Evolutionary conservation across 352 stramenopile species (phyloP), one percentile per base, ranked within the genome.

Genomic region (Phytophthora fragariae): DNA sequence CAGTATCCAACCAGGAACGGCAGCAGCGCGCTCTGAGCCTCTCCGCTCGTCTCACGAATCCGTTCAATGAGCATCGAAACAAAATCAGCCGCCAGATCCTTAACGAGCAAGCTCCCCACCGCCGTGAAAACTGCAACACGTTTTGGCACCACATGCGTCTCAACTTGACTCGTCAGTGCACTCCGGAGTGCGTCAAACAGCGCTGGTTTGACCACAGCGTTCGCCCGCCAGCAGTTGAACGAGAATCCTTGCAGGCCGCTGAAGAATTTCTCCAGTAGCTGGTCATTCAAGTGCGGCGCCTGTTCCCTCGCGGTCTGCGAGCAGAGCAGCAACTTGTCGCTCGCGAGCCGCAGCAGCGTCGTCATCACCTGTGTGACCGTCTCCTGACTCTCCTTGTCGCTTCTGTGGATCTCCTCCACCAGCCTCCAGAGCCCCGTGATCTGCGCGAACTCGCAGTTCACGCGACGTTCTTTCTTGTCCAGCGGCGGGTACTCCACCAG

Each of bases 401-500:
- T 67, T 41, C 64, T 55, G 21, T 77, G 57, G 52, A 92, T 31
- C 33, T 80, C 68, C 21, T 89, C 84, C 57, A 91, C 54, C 5
- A 93, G 65, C 35, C 80, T 71, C 83, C 83, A 92, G 0, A 89
- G 49, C 1, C 86, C 86, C 6, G 72, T 64, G n/a, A 92, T 73
- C n/a, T 87, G 81, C 17, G 83, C 80, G 63, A 93, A 90, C 9
- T 75, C 72, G 33, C 86, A 93, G 60, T 89, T 92, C 17, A 84
- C 69, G 5, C 75, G 77, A 27, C 49, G 24, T 7, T 21, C 35
- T 10, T 27, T 62, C 31, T 66, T 65, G 19, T 68, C 19, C 52
- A 53, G 35, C 8, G 31, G 31, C 27, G 53, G 29, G 56, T 73
- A 29, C 9, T 64, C 37, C 17, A 57, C 8, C 10, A 93, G 44